These are phyloP conservation scores for Diutina catenulata DNA, from an alignment of 1,139 yeast genomes.

Conservation along the genomic window DNA sequence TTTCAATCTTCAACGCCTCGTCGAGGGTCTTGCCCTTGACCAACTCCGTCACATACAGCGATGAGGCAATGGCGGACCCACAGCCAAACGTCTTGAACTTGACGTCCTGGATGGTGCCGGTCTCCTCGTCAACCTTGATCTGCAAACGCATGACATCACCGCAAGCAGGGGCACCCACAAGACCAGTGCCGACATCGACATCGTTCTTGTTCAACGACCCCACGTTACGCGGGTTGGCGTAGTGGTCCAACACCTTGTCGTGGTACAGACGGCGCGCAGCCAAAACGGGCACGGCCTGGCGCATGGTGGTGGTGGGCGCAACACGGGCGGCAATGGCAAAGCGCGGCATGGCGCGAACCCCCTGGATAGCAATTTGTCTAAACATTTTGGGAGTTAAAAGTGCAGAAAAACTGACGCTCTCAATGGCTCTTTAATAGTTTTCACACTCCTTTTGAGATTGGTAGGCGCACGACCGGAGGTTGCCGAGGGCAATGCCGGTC, in stretches of 20 bases:
- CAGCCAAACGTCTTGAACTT: slow-evolving; percentile 98
- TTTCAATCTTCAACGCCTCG: slow-evolving; percentile 84
- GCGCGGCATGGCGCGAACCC: neutral
- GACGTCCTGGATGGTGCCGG: slow-evolving; percentile 88
- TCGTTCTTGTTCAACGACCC: slow-evolving; percentile 80
- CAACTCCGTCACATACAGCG: slow-evolving; percentile 88
- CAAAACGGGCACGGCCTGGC: neutral
- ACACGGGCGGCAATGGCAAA: neutral
- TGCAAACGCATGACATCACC: slow-evolving; percentile 98
- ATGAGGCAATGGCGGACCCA: slow-evolving; percentile 94
- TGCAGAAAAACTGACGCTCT: too few relatives aligned
- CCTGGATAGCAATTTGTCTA: neutral
- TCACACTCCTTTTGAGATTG: too few relatives aligned
- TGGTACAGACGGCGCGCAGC: slow-evolving; percentile 34
- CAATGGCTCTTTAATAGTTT: too few relatives aligned
- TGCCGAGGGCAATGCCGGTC: too few relatives aligned
- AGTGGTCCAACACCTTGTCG: slow-evolving; percentile 78
- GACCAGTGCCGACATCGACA: slow-evolving; percentile 85
- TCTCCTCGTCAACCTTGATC: slow-evolving; percentile 79
- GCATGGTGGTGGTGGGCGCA: neutral
- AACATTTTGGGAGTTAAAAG: neutral
- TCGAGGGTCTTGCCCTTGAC: slow-evolving; percentile 93
- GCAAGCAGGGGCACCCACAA: slow-evolving; percentile 98
- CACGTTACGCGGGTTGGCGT: slow-evolving; percentile 92
- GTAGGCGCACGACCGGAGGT: too few relatives aligned